Evolutionary conservation across 2,329 filamentous ascomycete genomes (phyloP).

Genomic region (Fusarium lyarnte): DNA sequence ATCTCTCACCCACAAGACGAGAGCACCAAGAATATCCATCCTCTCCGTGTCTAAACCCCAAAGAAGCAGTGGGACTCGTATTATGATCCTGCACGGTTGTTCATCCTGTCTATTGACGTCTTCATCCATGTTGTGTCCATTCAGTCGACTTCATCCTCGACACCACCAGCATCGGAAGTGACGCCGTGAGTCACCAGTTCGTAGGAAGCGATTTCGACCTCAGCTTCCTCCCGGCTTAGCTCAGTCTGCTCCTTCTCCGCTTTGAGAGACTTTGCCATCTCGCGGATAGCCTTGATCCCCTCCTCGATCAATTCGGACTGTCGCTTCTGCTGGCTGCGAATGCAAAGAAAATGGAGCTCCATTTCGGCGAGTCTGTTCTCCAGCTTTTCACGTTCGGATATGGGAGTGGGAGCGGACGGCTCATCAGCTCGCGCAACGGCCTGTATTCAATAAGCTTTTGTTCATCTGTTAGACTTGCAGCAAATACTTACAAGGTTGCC

Average conservation of each 20-base stretch:
- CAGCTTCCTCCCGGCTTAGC: background rate
- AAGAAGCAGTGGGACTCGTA: too few species aligned
- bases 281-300: too few species aligned
- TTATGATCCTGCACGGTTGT: background rate
- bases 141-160: background rate
- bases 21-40: background rate
- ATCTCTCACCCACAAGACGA: background rate
- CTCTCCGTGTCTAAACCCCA: background rate
- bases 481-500: too few species aligned
- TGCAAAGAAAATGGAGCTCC: fast-evolving
- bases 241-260: background rate
- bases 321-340: too few species aligned
- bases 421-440: too few species aligned
- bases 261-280: background rate
- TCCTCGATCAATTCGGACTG: too few species aligned
- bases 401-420: too few species aligned
- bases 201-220: too few species aligned
- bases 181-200: background rate
- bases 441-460: too few species aligned
- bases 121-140: background rate
- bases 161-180: background rate
- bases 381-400: too few species aligned
- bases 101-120: background rate
- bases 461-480: too few species aligned
- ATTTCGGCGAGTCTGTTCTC: background rate